A percentile compares a stretch with the other conserved stretches of the same genome.
These are phyloP conservation scores for Blastosporella zonata DNA, from an alignment of 1,284 basidiomycete genomes.

Conservation along the genomic window DNA sequence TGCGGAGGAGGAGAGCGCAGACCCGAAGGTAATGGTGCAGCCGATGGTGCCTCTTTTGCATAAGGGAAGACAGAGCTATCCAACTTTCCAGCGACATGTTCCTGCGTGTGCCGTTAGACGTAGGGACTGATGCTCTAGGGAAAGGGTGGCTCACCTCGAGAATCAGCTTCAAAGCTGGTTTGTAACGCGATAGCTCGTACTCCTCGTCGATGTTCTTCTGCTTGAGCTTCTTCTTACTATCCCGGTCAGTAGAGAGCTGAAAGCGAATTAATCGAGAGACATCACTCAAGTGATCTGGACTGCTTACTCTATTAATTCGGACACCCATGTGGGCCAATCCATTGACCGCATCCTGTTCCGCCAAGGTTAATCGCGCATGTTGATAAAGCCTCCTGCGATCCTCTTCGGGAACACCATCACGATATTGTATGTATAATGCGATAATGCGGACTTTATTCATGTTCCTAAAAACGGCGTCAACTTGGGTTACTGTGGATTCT, in stretches of 20 bases:
- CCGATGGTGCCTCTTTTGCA: conserved; percentile 80
- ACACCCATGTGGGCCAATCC: conserved; percentile 83
- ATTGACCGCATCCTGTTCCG: conserved; percentile 95
- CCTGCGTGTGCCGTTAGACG: conserved; percentile 42
- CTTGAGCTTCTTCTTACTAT: conserved; percentile 78
- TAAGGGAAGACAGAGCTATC: conserved; percentile 87
- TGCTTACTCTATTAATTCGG: conserved; percentile 77
- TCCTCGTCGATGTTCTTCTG: conserved; percentile 82
- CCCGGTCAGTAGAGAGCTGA: conserved; percentile 69
- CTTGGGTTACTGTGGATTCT: conserved; percentile 4
- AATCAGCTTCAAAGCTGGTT: conserved; percentile 82
- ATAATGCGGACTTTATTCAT: conserved; percentile 95
- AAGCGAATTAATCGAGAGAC: conserved; percentile 3
- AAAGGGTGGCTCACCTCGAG: conserved; percentile 58
- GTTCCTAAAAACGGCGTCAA: conserved; percentile 52
- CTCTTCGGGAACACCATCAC: conserved; percentile 97
- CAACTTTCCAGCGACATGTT: conserved; percentile 77
- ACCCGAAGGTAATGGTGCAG: conserved; percentile 42
- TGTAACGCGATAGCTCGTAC: conserved; percentile 94
- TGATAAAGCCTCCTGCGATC: conserved; percentile 94
- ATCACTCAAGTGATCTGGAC: neutral
- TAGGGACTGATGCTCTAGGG: neutral
- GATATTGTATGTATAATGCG: conserved; percentile 92
- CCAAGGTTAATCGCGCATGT: conserved; percentile 86
- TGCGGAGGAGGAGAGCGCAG: conserved; percentile 49